Percentiles rank a stretch among this genome's conserved stretches.
Evolutionary conservation across 108 stramenopile genomes (phyloP).

Genomic region (Stephanodiscus triporus): DNA sequence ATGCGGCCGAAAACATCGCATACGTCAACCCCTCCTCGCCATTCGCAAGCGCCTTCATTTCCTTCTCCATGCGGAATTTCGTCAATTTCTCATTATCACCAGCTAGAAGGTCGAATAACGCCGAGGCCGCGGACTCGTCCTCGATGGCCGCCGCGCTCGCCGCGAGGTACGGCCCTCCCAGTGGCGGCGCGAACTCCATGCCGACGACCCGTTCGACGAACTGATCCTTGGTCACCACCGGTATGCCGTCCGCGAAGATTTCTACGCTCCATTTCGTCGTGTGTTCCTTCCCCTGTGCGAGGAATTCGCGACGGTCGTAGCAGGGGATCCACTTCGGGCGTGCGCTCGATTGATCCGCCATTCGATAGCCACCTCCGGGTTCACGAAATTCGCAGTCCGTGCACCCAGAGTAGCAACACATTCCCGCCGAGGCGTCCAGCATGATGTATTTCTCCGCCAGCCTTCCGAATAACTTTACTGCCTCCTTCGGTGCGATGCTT

Average conservation of each 20-base stretch:
- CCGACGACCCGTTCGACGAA: constrained; percentile 59
- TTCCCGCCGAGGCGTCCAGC: constrained; percentile 76
- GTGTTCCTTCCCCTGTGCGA: constrained; percentile 72
- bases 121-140: constrained; percentile 51
- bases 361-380: constrained; percentile 80
- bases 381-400: constrained; percentile 62
- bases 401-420: constrained; percentile 87
- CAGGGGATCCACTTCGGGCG: constrained; percentile 87
- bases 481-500: constrained; percentile 70
- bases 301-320: constrained; percentile 69
- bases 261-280: constrained; percentile 70
- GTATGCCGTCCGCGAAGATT: constrained; percentile 61
- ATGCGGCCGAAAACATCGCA: constrained; percentile 61
- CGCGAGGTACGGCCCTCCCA: constrained; percentile 78
- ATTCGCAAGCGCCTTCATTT: constrained; percentile 64
- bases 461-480: constrained; percentile 81
- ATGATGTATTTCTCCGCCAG: constrained; percentile 89
- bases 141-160: constrained; percentile 63
- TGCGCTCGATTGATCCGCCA: constrained; percentile 80
- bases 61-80: constrained; percentile 63
- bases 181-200: constrained; percentile 66
- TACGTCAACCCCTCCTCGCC: constrained; percentile 81
- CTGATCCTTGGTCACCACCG: constrained; percentile 65
- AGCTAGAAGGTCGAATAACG: constrained; percentile 69
- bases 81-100: constrained; percentile 75